phyloP scores from a whole-genome alignment of 129 eudicot genomes.

The Artemisia tridentata region DNA sequence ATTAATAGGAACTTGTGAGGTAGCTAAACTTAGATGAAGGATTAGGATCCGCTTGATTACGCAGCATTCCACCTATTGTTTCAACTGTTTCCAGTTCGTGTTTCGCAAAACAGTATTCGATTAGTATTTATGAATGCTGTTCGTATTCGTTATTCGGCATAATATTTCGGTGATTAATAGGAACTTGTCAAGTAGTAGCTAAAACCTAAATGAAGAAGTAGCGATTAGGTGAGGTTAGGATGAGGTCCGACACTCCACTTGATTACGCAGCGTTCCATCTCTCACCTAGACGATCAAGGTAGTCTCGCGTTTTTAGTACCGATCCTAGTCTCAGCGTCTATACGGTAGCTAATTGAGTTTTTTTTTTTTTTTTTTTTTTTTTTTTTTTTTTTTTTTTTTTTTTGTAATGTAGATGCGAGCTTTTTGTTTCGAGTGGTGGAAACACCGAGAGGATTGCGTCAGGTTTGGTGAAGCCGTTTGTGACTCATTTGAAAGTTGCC shows the following conservation, averaged over 20 bases:
- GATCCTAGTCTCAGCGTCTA: no score
- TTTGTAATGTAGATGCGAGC: conserved; percentile 62
- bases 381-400: no score
- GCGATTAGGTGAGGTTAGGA: neutral
- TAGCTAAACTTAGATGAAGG: no score
- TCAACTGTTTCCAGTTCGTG: no score
- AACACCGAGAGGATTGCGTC: conserved; percentile 86
- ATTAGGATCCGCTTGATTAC: conserved; percentile 58
- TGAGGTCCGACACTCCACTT: conserved; percentile 21
- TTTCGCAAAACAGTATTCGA: no score
- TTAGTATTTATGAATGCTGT: neutral
- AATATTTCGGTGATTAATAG: no score
- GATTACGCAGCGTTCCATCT: conserved; percentile 92
- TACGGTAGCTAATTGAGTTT: neutral
- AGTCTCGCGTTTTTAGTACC: neutral
- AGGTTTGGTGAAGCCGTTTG: conserved; percentile 85
- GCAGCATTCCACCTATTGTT: conserved; percentile 66
- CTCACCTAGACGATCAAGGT: conserved; percentile 90
- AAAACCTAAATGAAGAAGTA: no score
- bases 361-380: no score
- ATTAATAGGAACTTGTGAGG: no score
- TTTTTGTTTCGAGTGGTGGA: conserved; percentile 78
- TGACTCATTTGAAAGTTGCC: conserved; percentile 72
- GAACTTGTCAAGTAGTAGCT: no score
- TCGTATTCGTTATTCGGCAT: neutral